phyloP scores from a whole-genome alignment of 23 red algal species.

The Gracilaria gracilis region DNA sequence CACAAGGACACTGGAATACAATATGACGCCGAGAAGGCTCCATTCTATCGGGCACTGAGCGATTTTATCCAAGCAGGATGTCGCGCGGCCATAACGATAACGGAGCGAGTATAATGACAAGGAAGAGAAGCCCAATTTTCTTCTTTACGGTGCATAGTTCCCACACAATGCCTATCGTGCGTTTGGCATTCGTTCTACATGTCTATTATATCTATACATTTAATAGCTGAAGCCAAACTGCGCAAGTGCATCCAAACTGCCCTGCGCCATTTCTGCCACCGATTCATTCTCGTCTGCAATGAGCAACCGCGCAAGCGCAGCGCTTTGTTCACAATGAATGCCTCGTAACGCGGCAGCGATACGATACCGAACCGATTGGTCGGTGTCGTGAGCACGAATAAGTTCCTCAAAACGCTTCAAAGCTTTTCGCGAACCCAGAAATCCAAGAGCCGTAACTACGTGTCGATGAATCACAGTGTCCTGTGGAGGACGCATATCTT shows the following conservation, averaged over 20 bases:
- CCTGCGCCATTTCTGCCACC: conserved; percentile 62
- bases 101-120: conserved; percentile 79
- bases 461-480: conserved; percentile 46
- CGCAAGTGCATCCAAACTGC: conserved; percentile 47
- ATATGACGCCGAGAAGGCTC: conserved; percentile 84
- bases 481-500: conserved; percentile 26
- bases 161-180: not conserved
- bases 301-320: conserved; percentile 23
- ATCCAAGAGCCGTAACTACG: conserved; percentile 61
- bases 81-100: conserved; percentile 84
- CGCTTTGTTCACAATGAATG: conserved; percentile 57
- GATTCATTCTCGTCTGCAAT: conserved; percentile 34
- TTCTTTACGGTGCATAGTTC: not conserved
- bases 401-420: conserved; percentile 25
- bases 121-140: not conserved
- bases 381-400: conserved; percentile 22
- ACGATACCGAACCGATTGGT: conserved; percentile 36
- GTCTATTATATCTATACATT: not conserved
- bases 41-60: conserved; percentile 83
- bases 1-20: conserved; percentile 96
- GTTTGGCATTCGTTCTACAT: not conserved
- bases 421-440: conserved; percentile 44
- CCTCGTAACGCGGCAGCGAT: conserved; percentile 58
- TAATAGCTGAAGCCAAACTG: conserved; percentile 39
- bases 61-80: conserved; percentile 85